Evolutionary conservation across 1,284 basidiomycete genomes (phyloP).

Genomic region (Cystobasidium pallidum): DNA sequence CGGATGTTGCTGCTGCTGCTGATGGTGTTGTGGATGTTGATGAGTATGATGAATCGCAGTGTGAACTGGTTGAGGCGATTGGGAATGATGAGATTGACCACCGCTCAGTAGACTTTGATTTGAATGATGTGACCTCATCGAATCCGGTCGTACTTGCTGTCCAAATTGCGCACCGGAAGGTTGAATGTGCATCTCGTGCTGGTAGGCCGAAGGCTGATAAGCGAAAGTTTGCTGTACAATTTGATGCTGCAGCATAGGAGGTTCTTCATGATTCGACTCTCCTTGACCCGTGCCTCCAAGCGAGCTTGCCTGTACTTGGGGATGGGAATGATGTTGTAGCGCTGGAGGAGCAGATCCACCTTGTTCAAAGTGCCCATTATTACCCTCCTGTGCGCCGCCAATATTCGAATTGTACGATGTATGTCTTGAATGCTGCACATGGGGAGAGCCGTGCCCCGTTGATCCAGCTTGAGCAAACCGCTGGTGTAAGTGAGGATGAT

Average conservation of each 20-base stretch:
- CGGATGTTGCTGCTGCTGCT: conserved; percentile 27
- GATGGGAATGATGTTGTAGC: conserved; percentile 15
- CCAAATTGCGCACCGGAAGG: neutral
- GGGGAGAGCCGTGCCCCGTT: neutral
- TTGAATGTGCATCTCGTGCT: neutral
- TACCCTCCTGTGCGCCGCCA: neutral
- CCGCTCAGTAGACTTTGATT: conserved; percentile 4
- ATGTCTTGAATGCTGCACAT: neutral
- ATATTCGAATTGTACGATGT: neutral
- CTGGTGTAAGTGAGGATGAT: neutral
- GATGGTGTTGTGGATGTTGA: conserved; percentile 39
- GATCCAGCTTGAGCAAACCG: neutral
- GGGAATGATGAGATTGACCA: conserved; percentile 11
- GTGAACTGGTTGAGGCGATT: conserved; percentile 13
- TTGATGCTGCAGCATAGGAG: neutral
- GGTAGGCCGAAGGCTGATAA: neutral
- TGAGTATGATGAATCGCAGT: conserved; percentile 16
- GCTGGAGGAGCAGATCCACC: conserved; percentile 29
- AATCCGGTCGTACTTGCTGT: neutral
- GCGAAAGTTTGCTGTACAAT: neutral
- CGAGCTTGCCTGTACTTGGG: neutral
- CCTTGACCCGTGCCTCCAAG: neutral
- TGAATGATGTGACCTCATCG: conserved; percentile 18
- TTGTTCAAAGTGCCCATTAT: neutral
- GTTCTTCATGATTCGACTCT: neutral